A percentile compares a stretch with the other conserved stretches of the same genome.
These are phyloP conservation scores for Macrophomina phaseolina DNA, from an alignment of 2,329 filamentous ascomycete genomes.

Conservation along the genomic window DNA sequence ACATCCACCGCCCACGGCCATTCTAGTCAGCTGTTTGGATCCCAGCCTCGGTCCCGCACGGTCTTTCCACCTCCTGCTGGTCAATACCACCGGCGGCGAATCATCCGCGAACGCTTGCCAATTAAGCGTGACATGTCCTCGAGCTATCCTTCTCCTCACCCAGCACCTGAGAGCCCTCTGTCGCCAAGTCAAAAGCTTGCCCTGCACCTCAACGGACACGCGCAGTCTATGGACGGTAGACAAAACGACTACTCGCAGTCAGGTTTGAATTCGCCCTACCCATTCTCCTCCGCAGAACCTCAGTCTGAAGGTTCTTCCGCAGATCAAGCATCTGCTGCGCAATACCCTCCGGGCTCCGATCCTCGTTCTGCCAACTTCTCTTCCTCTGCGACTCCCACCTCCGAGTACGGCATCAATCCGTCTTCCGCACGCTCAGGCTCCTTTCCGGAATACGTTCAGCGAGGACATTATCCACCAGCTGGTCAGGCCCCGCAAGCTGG, in stretches of 20 bases:
- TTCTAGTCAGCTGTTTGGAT: slow-evolving; percentile 34
- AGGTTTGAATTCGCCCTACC: slow-evolving; percentile 62
- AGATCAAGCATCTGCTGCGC: slow-evolving; percentile 94
- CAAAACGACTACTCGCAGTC: slow-evolving; percentile 59
- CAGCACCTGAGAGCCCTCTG: slow-evolving; percentile 46
- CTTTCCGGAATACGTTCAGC: slow-evolving; percentile 87
- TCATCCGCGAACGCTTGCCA: slow-evolving; percentile 44
- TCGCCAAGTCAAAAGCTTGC: slow-evolving; percentile 48
- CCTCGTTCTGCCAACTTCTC: slow-evolving; percentile 75
- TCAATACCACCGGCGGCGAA: slow-evolving; percentile 40
- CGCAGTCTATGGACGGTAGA: slow-evolving; percentile 61
- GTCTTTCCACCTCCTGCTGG: slow-evolving; percentile 29
- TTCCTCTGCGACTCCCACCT: slow-evolving; percentile 80
- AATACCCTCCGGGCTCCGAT: slow-evolving; percentile 85
- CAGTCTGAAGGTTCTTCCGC: slow-evolving; percentile 83
- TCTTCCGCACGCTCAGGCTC: slow-evolving; percentile 77
- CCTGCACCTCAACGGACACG: slow-evolving; percentile 44
- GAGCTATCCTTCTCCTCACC: slow-evolving; percentile 51
- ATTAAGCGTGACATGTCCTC: slow-evolving; percentile 55
- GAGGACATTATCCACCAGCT: slow-evolving; percentile 78
- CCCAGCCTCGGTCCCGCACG: slow-evolving; percentile 31
- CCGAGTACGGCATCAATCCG: slow-evolving; percentile 84
- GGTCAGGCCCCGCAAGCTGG: slow-evolving; percentile 75
- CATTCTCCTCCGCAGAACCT: slow-evolving; percentile 56
- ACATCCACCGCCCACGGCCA: slow-evolving; percentile 43